These are phyloP conservation scores for Bondarzewia mesenterica DNA, from an alignment of 1,284 basidiomycete genomes.

Conservation along the genomic window DNA sequence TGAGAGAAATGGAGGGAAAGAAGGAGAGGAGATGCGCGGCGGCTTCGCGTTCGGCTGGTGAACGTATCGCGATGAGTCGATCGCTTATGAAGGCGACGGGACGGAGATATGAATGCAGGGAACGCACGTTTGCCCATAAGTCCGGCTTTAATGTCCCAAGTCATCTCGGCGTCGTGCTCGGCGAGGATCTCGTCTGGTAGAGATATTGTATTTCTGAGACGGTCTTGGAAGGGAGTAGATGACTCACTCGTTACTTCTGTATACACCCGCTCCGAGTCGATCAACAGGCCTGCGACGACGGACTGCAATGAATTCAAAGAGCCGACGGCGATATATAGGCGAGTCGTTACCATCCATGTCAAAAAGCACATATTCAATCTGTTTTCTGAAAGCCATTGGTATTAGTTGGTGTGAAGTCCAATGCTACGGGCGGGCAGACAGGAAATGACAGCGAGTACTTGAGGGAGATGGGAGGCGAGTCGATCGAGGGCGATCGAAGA, in stretches of 20 bases:
- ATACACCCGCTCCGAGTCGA: slow-evolving; percentile 69
- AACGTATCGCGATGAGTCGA: not conserved
- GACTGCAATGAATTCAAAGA: not conserved
- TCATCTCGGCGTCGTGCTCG: slow-evolving; percentile 69
- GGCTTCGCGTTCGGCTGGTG: slow-evolving; percentile 55
- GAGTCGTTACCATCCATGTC: slow-evolving; percentile 65
- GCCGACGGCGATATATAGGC: not conserved
- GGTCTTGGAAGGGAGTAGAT: not conserved
- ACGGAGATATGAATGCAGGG: not conserved
- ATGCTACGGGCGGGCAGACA: too few species aligned
- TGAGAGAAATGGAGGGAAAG: slow-evolving; percentile 62
- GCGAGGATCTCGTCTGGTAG: slow-evolving; percentile 57
- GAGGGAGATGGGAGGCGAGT: too few species aligned
- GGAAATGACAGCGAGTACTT: too few species aligned
- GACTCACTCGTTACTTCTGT: slow-evolving; percentile 63
- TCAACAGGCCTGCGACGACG: slow-evolving; percentile 38
- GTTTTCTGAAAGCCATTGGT: not conserved
- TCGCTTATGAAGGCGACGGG: too few species aligned
- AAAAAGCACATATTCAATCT: slow-evolving; percentile 67
- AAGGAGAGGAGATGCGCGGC: slow-evolving; percentile 61
- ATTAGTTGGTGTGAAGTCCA: not conserved
- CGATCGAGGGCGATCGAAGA: too few species aligned
- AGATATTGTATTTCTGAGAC: not conserved
- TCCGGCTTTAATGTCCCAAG: slow-evolving; percentile 77
- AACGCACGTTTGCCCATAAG: slow-evolving; percentile 75